Evolutionary conservation across 495 filamentous ascomycete species (phyloP).

Genomic region (Alectoria sarmentosa): DNA sequence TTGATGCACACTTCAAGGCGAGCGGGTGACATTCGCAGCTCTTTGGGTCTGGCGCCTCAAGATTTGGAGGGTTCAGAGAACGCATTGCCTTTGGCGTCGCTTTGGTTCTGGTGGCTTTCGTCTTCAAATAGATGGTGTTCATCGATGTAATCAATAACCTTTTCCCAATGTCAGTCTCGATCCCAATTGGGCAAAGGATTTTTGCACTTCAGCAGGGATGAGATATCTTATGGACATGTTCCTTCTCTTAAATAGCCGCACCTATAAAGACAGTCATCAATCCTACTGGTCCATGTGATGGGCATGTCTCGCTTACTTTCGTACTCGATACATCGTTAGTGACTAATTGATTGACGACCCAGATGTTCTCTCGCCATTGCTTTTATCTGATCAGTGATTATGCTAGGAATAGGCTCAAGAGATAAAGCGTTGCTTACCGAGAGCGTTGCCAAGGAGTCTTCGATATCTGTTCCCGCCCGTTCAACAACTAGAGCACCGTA

Average conservation of each 20-base stretch:
- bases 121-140: constrained; percentile 3
- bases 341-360: constrained; percentile 20
- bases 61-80: background rate
- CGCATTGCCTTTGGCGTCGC: background rate
- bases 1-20: background rate
- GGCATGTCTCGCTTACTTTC: background rate
- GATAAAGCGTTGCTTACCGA: background rate
- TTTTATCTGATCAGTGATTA: background rate
- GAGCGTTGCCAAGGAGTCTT: constrained; percentile 43
- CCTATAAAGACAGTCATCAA: background rate
- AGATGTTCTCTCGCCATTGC: constrained; percentile 16
- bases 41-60: background rate
- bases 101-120: background rate
- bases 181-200: background rate
- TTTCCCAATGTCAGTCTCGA: background rate
- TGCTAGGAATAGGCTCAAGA: background rate
- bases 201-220: background rate
- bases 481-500: constrained; percentile 24
- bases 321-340: constrained; percentile 20
- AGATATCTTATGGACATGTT: constrained; percentile 8
- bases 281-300: background rate
- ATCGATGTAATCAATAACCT: constrained; percentile 6
- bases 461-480: constrained; percentile 19
- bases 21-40: background rate
- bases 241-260: constrained; percentile 3